phyloP scores from a whole-genome alignment of 371 early-diverging fungal genomes.

The Syncephalis fuscata region DNA sequence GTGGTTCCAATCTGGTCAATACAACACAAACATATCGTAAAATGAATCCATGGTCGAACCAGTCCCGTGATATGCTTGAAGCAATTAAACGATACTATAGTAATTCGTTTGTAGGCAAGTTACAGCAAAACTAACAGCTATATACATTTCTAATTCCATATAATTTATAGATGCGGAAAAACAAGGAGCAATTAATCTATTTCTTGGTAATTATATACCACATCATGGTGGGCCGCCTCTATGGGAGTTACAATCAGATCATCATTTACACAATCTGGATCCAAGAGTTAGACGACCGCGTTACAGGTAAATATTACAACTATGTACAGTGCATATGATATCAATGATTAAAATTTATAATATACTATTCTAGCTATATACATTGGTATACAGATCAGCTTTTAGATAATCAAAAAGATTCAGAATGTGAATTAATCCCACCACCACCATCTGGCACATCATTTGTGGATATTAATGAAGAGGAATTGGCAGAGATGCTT shows the following conservation, averaged over 20 bases:
- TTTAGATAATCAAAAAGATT: constrained; percentile 13
- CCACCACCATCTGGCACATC: background rate
- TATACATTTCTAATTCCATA: background rate
- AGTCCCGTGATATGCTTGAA: constrained; percentile 92
- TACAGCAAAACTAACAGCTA: background rate
- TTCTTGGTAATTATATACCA: constrained; percentile 62
- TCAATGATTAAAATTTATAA: background rate
- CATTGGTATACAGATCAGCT: constrained; percentile 36
- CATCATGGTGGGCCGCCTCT: constrained; percentile 35
- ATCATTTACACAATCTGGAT: constrained; percentile 58
- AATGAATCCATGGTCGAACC: constrained; percentile 84
- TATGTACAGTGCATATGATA: background rate
- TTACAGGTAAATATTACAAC: constrained; percentile 4
- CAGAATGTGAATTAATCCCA: constrained; percentile 5
- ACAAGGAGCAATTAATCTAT: constrained; percentile 89
- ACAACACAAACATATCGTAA: constrained; percentile 94
- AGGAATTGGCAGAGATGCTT: constrained; percentile 19
- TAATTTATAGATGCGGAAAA: constrained; percentile 69
- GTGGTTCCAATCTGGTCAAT: constrained; percentile 95
- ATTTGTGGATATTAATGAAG: background rate
- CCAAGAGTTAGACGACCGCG: constrained; percentile 24
- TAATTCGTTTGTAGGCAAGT: constrained; percentile 77
- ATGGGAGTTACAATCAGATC: constrained; percentile 77
- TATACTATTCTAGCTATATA: constrained; percentile 30
- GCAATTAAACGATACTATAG: constrained; percentile 79